Conservation (phyloP, 2,329 filamentous ascomycete species). For the Aspergillus pseudoterreus region DNA sequence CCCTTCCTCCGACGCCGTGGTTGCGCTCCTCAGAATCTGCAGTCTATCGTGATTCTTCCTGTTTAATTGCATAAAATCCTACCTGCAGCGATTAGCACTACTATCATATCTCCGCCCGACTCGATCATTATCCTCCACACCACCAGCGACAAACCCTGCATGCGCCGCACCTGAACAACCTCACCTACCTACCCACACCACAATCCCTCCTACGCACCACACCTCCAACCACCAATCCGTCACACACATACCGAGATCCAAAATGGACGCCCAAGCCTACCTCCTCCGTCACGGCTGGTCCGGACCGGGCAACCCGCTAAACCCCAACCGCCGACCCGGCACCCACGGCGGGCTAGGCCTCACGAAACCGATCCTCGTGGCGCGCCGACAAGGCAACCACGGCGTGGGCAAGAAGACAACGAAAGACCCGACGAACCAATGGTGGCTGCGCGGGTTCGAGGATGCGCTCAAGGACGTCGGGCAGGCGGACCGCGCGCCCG, state of each 20-base stretch:
- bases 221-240: background rate
- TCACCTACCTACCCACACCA: background rate
- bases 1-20: background rate
- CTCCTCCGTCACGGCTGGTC: constrained; percentile 86
- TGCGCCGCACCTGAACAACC: background rate
- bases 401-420: constrained; percentile 76
- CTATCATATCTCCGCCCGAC: too few species aligned
- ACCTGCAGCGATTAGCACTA: too few species aligned
- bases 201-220: background rate
- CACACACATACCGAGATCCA: background rate
- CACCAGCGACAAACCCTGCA: background rate
- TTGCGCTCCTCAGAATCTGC: background rate
- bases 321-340: constrained; percentile 53
- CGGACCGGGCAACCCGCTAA: constrained; percentile 82
- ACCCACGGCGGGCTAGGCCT: constrained; percentile 68
- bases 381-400: constrained; percentile 75
- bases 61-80: too few species aligned
- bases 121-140: background rate
- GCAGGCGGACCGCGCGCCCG: constrained; percentile 57
- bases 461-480: constrained; percentile 76
- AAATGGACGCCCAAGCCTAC: constrained; percentile 80
- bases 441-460: constrained; percentile 96
- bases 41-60: background rate
- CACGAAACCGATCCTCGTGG: constrained; percentile 75
- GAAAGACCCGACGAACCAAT: constrained; percentile 68